Evolutionary conservation across 208 protist species (phyloP).

Genomic region (Trichomonas tenax): DNA sequence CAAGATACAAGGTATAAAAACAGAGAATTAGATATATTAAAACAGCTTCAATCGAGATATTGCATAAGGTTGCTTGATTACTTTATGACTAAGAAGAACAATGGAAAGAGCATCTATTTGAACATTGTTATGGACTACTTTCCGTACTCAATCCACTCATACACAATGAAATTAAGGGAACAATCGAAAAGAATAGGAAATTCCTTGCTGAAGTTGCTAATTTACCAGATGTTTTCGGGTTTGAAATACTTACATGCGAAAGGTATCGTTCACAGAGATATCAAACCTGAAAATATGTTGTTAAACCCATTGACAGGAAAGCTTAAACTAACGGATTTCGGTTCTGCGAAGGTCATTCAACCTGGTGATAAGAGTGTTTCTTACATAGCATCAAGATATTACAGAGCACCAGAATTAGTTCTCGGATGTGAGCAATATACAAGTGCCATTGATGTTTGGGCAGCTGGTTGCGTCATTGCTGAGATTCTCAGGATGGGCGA

Average conservation of each 20-base stretch:
- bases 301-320: slow-evolving; percentile 49
- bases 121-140: slow-evolving; percentile 96
- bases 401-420: slow-evolving; percentile 27
- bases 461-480: slow-evolving; percentile 20
- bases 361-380: slow-evolving; percentile 27
- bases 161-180: slow-evolving; percentile 66
- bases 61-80: neutral
- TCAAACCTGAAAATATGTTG: slow-evolving; percentile 68
- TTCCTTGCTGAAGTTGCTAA: slow-evolving; percentile 29
- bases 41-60: neutral
- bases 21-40: neutral
- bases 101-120: slow-evolving; percentile 71
- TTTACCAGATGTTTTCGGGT: slow-evolving; percentile 55
- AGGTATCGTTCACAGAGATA: slow-evolving; percentile 60
- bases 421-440: neutral
- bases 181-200: slow-evolving; percentile 50
- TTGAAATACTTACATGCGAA: slow-evolving; percentile 63
- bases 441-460: slow-evolving; percentile 26
- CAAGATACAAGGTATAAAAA: neutral
- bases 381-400: neutral
- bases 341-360: slow-evolving; percentile 51
- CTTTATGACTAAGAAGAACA: neutral
- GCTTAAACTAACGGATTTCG: slow-evolving; percentile 55
- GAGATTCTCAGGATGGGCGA: slow-evolving; percentile 53
- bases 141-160: slow-evolving; percentile 73